Conservation (phyloP, 2,329 filamentous ascomycete genomes). For the Aspergillus fischeri region DNA sequence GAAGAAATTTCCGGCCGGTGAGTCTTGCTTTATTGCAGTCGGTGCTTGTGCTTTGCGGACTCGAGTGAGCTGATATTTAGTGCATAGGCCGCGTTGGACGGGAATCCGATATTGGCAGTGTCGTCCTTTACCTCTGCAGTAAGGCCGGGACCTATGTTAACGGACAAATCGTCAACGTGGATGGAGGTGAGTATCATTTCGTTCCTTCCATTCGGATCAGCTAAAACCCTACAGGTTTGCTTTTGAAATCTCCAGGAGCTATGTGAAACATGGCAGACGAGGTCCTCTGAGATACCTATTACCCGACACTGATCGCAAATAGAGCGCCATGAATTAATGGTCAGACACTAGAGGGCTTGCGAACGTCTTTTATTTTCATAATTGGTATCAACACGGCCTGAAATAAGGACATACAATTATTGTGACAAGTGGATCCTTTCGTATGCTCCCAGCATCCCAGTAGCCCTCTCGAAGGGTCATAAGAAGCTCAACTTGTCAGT, state of each 20-base stretch:
- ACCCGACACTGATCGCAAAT: background rate
- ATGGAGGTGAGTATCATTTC: conserved; percentile 16
- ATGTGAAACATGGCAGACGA: background rate
- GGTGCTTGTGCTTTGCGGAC: background rate
- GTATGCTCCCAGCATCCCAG: conserved; percentile 27
- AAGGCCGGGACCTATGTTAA: conserved; percentile 47
- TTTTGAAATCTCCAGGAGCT: conserved; percentile 4
- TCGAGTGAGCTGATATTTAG: background rate
- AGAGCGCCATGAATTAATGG: background rate
- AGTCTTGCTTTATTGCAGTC: conserved; percentile 15
- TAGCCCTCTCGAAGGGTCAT: conserved; percentile 23
- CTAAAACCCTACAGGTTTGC: conserved; percentile 1
- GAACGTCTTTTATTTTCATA: conserved; percentile 38
- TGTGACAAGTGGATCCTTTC: conserved; percentile 22
- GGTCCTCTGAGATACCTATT: background rate
- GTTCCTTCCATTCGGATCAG: background rate
- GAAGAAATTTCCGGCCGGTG: conserved; percentile 45
- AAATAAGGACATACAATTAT: conserved; percentile 35
- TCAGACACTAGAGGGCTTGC: conserved; percentile 5
- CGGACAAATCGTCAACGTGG: conserved; percentile 40
- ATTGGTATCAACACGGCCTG: conserved; percentile 39
- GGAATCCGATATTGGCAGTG: conserved; percentile 57
- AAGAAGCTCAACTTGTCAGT: conserved; percentile 17
- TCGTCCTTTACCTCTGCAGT: conserved; percentile 50
- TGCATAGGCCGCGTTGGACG: conserved; percentile 45